Base-by-base conservation (phyloP, 345 rosid species). In the Syzygium oleosum region DNA sequence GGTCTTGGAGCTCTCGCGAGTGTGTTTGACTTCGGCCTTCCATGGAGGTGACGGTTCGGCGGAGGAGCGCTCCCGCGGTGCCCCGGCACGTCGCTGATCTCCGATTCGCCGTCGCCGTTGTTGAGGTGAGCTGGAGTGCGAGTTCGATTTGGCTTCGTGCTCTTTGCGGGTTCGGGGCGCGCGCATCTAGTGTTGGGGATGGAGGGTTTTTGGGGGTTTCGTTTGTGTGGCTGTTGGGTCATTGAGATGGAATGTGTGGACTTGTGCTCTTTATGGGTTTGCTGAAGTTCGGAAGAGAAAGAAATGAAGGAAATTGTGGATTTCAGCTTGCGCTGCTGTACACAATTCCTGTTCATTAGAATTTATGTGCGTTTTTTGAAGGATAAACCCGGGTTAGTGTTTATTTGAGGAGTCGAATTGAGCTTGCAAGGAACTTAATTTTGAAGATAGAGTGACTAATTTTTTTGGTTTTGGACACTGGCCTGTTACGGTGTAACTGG, bases 21-120 rank as follows among this genome's bases (percentile, higher is more conserved):
- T 88, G 88, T 52, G 88, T 52, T 68, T 34, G 78, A 56, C 77
- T 88, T 89, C 87, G 86, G 79, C 89, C 78, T 93, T 93, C 93
- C 94, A 97, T 97, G 99, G 99, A 95, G 98, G 83, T 91, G 88
- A 52, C 90, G 80, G 77, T 85, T 84, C 83, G 49, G 83, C 92
- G 85, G 54, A 88, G 90, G 58, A 58, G 92, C 88, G 87, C 94
- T 86, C 91, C 91, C 68, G 56, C 88, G 54, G 84, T 78, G 38
- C 79, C 87, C 87, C 46, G 93, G 90, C 78, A 91, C 85, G 85
- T 59, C 87, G 53, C 56, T 59, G 92, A 93, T 93, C 94, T 92
- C 86, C 92, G 97, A 90, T 94, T 95, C 79, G 89, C 87, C 80
- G 86, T 93, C 89, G 86, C 91, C 86, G 23, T 93, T 84, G 92